These are phyloP conservation scores for Chrysopogon serrulatus DNA, from an alignment of 176 grass and related monocot genomes.

Conservation along the genomic window DNA sequence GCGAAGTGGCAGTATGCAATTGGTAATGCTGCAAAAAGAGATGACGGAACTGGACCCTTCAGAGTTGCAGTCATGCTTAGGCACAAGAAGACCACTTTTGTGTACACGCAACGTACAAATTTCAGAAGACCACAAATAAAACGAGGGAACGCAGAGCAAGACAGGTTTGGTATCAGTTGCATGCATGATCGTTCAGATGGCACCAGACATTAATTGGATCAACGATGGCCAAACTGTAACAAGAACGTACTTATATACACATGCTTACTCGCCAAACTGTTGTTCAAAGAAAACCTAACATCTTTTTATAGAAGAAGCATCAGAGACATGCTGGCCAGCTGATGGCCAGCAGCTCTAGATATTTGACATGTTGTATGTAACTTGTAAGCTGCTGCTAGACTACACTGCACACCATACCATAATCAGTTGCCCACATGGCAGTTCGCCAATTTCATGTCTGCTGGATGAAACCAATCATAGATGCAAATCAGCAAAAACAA, in stretches of 20 bases:
- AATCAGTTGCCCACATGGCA: conserved; percentile 8
- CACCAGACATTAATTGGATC: not conserved
- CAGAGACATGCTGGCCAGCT: not conserved
- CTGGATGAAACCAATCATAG: conserved; percentile 16
- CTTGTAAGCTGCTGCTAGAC: not conserved
- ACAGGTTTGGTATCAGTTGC: conserved; percentile 10
- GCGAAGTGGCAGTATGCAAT: not conserved
- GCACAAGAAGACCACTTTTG: not conserved
- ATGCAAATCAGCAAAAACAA: conserved; percentile 22
- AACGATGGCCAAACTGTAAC: conserved; percentile 16
- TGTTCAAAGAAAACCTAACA: conserved; percentile 23
- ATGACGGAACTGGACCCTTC: not conserved
- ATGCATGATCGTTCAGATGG: not conserved
- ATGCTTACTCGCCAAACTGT: conserved; percentile 4
- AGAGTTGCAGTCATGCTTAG: not conserved
- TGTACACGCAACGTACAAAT: not conserved
- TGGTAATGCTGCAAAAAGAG: not conserved
- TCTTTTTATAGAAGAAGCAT: not conserved
- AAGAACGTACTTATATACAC: conserved; percentile 22
- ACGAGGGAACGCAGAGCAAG: not conserved
- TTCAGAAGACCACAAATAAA: not conserved
- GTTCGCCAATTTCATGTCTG: not conserved
- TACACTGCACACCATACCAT: not conserved
- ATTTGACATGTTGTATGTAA: not conserved
- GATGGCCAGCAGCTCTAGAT: conserved; percentile 1